Percentiles rank a stretch among this genome's conserved stretches.
These are phyloP conservation scores for Syzygium grande DNA, from an alignment of 345 rosid species.

Conservation along the genomic window DNA sequence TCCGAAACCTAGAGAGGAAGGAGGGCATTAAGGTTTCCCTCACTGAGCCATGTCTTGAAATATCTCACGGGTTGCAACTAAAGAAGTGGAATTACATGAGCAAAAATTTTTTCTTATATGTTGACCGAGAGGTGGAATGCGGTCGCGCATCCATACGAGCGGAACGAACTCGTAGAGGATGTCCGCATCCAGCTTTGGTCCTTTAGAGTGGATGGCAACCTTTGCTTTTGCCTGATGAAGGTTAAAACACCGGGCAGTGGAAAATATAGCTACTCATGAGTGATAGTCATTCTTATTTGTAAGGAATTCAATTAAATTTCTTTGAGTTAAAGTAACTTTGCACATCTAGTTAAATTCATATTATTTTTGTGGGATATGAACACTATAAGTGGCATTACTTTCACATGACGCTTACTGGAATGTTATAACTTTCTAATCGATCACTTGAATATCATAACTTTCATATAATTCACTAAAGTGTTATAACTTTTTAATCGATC, in stretches of 20 bases:
- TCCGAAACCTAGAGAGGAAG: not conserved
- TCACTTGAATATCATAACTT: not conserved
- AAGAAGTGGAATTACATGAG: not conserved
- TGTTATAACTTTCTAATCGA: accelerated
- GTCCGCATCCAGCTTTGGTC: not conserved
- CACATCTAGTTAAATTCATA: not conserved
- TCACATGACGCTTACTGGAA: accelerated
- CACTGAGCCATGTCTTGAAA: not conserved
- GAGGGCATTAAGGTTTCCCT: not conserved
- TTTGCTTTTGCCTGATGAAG: not conserved
- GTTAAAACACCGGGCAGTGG: not conserved
- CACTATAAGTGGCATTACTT: not conserved
- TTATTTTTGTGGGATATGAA: not conserved
- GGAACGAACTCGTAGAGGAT: not conserved
- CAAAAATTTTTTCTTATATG: not conserved
- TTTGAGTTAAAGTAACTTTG: not conserved
- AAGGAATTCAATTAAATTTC: not conserved
- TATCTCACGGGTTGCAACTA: not conserved
- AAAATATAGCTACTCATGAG: not conserved
- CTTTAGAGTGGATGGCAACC: not conserved
- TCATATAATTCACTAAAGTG: accelerated
- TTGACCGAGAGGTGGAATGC: not conserved
- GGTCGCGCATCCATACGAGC: not conserved
- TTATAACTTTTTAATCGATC: accelerated
- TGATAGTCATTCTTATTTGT: not conserved